Evolutionary conservation across 2,329 filamentous ascomycete species (phyloP).

Genomic region (Pseudocercospora musae): DNA sequence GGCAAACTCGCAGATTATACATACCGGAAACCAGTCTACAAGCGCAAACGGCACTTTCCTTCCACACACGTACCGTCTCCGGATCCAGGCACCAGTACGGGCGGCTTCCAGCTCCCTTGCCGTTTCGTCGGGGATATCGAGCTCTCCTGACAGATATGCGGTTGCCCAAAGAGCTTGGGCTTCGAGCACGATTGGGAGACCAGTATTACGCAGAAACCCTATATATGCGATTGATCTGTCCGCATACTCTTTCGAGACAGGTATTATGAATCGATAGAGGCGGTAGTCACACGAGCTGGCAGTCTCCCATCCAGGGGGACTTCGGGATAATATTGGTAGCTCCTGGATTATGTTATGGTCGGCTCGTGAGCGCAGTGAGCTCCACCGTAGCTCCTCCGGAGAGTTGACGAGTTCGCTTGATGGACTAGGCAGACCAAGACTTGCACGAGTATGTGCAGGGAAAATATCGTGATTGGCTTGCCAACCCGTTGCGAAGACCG

Average conservation of each 20-base stretch:
- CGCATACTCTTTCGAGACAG: neutral
- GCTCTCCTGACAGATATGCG: neutral
- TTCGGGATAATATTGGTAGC: neutral
- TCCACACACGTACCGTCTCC: neutral
- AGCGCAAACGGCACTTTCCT: neutral
- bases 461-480: neutral
- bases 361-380: neutral
- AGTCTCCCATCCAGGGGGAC: neutral
- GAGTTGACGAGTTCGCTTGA: neutral
- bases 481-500: neutral
- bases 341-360: neutral
- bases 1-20: neutral
- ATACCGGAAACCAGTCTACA: neutral
- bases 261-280: neutral
- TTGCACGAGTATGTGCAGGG: neutral
- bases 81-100: neutral
- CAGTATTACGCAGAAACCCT: neutral
- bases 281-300: neutral
- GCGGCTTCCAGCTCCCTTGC: neutral
- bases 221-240: neutral
- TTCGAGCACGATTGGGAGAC: neutral
- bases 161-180: neutral
- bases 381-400: neutral
- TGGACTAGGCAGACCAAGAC: neutral
- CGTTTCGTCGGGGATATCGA: neutral